Percentiles rank a stretch among this genome's conserved stretches.
Conservation (phyloP, 768 basidiomycete species). For the Kwoniella heveanensis region DNA sequence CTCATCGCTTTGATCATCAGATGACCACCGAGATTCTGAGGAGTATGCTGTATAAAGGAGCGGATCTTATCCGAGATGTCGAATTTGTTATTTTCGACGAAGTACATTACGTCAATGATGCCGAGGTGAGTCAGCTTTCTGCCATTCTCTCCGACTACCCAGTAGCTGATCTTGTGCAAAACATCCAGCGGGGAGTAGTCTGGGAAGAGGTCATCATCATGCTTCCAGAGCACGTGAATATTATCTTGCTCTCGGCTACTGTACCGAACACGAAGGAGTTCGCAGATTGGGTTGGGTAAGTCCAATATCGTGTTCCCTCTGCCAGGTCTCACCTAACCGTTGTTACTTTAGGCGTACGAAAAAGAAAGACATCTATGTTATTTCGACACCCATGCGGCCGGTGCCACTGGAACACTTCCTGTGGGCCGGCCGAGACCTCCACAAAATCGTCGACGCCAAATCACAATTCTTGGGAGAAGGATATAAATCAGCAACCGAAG, state of each 20-base stretch:
- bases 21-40: slow-evolving; percentile 85
- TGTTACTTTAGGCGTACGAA: slow-evolving; percentile 76
- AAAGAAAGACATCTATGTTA: slow-evolving; percentile 99
- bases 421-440: slow-evolving; percentile 87
- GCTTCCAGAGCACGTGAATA: slow-evolving; percentile 97
- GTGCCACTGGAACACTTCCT: slow-evolving; percentile 96
- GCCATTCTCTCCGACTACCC: slow-evolving; percentile 1
- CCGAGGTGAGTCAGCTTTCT: slow-evolving; percentile 67
- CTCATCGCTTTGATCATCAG: slow-evolving; percentile 21
- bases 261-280: slow-evolving; percentile 98
- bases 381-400: slow-evolving; percentile 91
- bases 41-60: slow-evolving; percentile 94
- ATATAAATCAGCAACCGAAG: slow-evolving; percentile 86
- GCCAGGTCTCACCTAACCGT: neutral
- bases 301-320: neutral
- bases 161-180: neutral
- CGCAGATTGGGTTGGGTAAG: slow-evolving; percentile 98
- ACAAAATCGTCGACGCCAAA: slow-evolving; percentile 86
- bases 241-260: slow-evolving; percentile 93
- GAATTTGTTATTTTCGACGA: slow-evolving; percentile 99
- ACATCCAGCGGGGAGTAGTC: slow-evolving; percentile 91
- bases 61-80: slow-evolving; percentile 96
- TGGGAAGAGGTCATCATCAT: slow-evolving; percentile 99
- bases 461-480: slow-evolving; percentile 73
- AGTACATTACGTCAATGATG: slow-evolving; percentile 98